Conservation (phyloP, 164 flowering plant species). For the Macadamia integrifolia region DNA sequence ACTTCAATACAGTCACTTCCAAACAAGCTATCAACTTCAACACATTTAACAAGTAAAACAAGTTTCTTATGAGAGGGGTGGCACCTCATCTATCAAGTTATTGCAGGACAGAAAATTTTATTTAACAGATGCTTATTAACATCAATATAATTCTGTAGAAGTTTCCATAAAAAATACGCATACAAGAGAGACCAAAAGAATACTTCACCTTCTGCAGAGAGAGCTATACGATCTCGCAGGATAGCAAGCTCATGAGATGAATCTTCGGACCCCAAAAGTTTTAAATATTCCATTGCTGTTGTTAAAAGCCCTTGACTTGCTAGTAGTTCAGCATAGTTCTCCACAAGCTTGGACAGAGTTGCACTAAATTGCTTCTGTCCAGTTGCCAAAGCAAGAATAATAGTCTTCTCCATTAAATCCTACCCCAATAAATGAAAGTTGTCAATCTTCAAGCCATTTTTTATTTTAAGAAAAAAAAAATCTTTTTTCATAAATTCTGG, state of each 20-base stretch:
- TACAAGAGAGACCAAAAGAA: constrained; percentile 1
- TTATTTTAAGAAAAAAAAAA: background rate
- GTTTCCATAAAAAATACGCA: background rate
- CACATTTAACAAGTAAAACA: too few species aligned
- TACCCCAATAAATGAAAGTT: constrained; percentile 11
- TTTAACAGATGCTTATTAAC: background rate
- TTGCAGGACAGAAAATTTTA: background rate
- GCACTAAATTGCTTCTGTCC: constrained; percentile 84
- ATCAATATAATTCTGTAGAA: background rate
- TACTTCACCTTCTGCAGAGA: constrained; percentile 56
- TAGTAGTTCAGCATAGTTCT: constrained; percentile 91
- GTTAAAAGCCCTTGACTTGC: constrained; percentile 89
- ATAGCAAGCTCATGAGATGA: constrained; percentile 79
- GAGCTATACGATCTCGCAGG: constrained; percentile 72
- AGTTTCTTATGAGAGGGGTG: too few species aligned
- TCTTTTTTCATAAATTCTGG: background rate
- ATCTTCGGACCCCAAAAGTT: constrained; percentile 75
- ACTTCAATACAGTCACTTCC: too few species aligned
- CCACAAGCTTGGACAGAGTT: constrained; percentile 77
- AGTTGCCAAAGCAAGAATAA: constrained; percentile 82
- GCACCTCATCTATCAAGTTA: background rate
- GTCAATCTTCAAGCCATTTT: background rate
- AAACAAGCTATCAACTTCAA: too few species aligned
- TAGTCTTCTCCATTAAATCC: constrained; percentile 98
- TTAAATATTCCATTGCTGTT: constrained; percentile 88